Evolutionary conservation across 2,329 filamentous ascomycete genomes (phyloP), one percentile per base, ranked within the genome.

Genomic region (Pezicula radicicola): DNA sequence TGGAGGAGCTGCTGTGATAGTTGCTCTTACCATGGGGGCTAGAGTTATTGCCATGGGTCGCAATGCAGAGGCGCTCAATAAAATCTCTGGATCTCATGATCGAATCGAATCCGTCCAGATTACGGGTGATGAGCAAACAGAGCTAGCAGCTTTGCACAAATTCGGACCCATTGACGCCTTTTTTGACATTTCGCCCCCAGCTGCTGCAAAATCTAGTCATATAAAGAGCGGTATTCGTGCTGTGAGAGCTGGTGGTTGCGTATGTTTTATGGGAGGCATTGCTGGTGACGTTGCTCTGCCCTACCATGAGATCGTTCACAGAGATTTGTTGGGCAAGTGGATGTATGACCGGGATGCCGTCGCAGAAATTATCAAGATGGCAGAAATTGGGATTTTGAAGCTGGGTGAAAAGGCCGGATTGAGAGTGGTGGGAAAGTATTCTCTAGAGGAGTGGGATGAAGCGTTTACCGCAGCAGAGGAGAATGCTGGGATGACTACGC

Each of bases 21-120:
- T 33, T 33, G 76, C 76, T 0, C 51, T 75, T 3, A 70, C 75
- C 0, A 74, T 79, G 71, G 78, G 76, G 0, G 75, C 75, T 4
- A 68, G 65, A 25, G 76, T 79, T 2, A 63, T 82, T 47, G 78
- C 78, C 3, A 69, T 76, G 66, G 75, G 78, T 1, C 65, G 77
- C 10, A 75, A 75, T 55, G 54, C 64, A 51, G 58, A 63, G 35
- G 55, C 55, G 36, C 28, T 30, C 10, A 9, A 30, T 30, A 12
- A 30, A 30, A 12, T 30, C 10, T 66, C 68, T 33, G 54, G 58
- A 3, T 50, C 46, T 1, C 55, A 54, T 28, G 60, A 60, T 6
- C 58, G 66, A 8, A 62, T 78, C 33, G 30, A 33, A 13, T 2
- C 9, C 30, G 30, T 33, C 9, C 30, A 33, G 12, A 33, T 33